Evolutionary conservation across 2,329 filamentous ascomycete genomes (phyloP).

Genomic region (Colletotrichum lindemuthianum): DNA sequence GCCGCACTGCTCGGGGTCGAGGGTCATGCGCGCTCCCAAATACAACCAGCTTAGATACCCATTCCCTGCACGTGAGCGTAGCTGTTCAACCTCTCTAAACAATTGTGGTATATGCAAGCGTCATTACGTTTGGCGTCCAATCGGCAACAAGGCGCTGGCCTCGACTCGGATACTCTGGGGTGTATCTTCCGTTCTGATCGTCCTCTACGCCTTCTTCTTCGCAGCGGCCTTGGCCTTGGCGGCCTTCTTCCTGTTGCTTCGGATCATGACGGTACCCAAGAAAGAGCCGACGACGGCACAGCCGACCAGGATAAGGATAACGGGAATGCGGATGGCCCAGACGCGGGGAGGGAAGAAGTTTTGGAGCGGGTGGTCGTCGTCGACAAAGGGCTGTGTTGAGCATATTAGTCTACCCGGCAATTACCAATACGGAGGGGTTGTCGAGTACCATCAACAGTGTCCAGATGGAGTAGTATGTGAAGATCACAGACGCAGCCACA

Average conservation of each 20-base stretch:
- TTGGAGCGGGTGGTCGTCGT: conserved; percentile 91
- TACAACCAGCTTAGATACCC: conserved; percentile 34
- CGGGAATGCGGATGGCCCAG: conserved; percentile 98
- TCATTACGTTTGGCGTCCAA: neutral
- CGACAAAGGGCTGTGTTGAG: conserved; percentile 85
- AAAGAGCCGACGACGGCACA: conserved; percentile 96
- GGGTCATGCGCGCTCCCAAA: conserved; percentile 27
- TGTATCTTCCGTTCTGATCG: neutral
- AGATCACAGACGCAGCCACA: conserved; percentile 71
- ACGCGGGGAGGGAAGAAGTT: conserved; percentile 95
- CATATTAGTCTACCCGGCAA: conserved; percentile 30
- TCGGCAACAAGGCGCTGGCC: neutral
- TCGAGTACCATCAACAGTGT: conserved; percentile 88
- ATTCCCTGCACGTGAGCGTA: conserved; percentile 2
- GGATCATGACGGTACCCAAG: conserved; percentile 97
- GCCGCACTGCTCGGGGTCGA: conserved; percentile 18
- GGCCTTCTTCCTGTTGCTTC: conserved; percentile 97
- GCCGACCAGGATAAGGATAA: conserved; percentile 92
- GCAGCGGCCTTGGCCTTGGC: conserved; percentile 86
- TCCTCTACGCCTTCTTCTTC: conserved; percentile 83
- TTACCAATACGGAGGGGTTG: conserved; percentile 26
- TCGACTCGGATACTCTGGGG: neutral
- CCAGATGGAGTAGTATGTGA: conserved; percentile 96
- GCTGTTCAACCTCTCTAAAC: neutral
- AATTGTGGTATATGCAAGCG: neutral